These are phyloP conservation scores for Guadua angustifolia DNA, from an alignment of 176 grass and related monocot genomes.

Conservation along the genomic window DNA sequence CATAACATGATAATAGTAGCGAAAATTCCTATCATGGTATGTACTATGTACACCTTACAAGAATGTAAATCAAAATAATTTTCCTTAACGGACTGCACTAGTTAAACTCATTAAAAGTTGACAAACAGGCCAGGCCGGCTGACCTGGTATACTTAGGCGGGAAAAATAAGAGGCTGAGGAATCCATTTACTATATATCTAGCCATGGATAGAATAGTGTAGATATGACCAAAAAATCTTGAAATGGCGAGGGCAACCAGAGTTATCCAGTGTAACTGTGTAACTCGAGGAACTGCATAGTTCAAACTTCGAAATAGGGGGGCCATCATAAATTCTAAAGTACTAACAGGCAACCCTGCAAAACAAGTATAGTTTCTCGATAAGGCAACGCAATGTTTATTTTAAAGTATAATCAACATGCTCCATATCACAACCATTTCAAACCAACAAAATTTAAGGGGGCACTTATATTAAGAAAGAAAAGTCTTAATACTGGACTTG, in stretches of 20 bases:
- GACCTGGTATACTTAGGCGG: conserved; percentile 96
- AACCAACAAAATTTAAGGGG: neutral
- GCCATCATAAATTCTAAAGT: conserved; percentile 79
- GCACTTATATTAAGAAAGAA: neutral
- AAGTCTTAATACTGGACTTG: neutral
- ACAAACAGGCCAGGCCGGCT: neutral
- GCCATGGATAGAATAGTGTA: conserved; percentile 71
- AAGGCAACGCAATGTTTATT: conserved; percentile 18
- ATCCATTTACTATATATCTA: conserved; percentile 77
- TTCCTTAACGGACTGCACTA: neutral
- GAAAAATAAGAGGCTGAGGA: conserved; percentile 82
- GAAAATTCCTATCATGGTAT: neutral
- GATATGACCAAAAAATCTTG: conserved; percentile 64
- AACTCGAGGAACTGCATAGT: conserved; percentile 61
- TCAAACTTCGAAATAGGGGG: conserved; percentile 86
- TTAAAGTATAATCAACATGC: neutral
- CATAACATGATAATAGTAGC: neutral
- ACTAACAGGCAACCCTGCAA: conserved; percentile 75
- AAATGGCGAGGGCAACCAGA: conserved; percentile 63
- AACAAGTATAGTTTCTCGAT: conserved; percentile 33
- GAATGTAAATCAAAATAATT: neutral
- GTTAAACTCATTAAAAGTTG: conserved; percentile 9
- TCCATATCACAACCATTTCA: neutral
- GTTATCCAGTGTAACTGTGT: conserved; percentile 51
- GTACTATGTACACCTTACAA: neutral